These are phyloP conservation scores for Globisporangium mamillatum DNA, from an alignment of 352 stramenopile genomes.

Conservation along the genomic window DNA sequence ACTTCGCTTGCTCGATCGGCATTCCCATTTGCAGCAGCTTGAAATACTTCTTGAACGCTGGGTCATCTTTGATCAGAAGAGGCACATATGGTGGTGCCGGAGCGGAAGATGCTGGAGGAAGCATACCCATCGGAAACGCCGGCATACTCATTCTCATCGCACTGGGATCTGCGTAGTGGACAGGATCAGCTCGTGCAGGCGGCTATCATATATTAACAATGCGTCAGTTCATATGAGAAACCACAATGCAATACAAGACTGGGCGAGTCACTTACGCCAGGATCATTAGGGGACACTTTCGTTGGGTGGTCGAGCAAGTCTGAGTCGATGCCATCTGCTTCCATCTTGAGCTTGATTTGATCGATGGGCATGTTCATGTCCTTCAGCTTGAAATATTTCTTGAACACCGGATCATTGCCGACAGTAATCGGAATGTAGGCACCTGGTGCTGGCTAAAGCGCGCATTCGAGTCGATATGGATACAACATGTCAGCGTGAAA, in stretches of 20 bases:
- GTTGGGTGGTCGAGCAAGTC: slow-evolving; percentile 60
- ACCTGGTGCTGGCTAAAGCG: slow-evolving; percentile 48
- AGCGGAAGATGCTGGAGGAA: slow-evolving; percentile 14
- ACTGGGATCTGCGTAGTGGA: neutral
- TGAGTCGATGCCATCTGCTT: slow-evolving; percentile 70
- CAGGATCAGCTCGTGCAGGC: slow-evolving; percentile 7
- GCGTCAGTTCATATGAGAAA: neutral
- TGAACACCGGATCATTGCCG: slow-evolving; percentile 72
- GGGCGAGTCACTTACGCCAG: slow-evolving; percentile 43
- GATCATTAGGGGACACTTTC: slow-evolving; percentile 73
- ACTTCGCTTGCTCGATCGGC: slow-evolving; percentile 75
- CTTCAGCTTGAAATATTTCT: slow-evolving; percentile 88
- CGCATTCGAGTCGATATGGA: slow-evolving; percentile 5
- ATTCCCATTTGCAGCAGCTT: slow-evolving; percentile 83
- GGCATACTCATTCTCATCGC: slow-evolving; percentile 29
- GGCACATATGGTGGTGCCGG: slow-evolving; percentile 50
- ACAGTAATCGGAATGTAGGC: slow-evolving; percentile 71
- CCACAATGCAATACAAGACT: neutral
- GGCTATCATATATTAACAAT: slow-evolving; percentile 22
- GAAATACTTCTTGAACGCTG: slow-evolving; percentile 77
- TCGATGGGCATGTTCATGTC: slow-evolving; percentile 76
- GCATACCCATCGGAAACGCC: slow-evolving; percentile 21
- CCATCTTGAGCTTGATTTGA: slow-evolving; percentile 88
- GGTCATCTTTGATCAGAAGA: slow-evolving; percentile 73
- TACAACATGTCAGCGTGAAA: neutral